Base-by-base conservation (phyloP, 352 stramenopile genomes). In the Phytophthora brassicae region DNA sequence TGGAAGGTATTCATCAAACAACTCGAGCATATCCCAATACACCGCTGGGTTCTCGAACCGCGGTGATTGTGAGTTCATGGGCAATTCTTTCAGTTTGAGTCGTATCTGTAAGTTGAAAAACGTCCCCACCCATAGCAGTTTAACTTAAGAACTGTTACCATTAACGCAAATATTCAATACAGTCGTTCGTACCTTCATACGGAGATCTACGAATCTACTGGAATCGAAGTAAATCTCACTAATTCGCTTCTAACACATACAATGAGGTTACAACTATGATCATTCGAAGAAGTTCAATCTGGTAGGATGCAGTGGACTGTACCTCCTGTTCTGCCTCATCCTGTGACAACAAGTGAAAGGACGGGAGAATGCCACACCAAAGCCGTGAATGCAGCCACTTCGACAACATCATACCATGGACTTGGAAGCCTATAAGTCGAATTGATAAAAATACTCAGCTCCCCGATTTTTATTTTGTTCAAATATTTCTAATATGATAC, bases 41-140 rank as follows among this genome's bases (percentile, higher is more conserved):
- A 49, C 26, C 4, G 51, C 48, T 13, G 41, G 41, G 8, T 52
- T 60, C 12, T 2, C 46, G 31, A 22, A 13, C 19, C 22, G 47
- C 0, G 67, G 51, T 3, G 55, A 66, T 13, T 79, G 71, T 4
- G 73, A 66, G 45, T 69, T 69, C 3, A 57, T 9, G 7, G 77
- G 68, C 24, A 70, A 68, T 41, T 90, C 81, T 39, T 66, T 74
- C 6, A 90, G 61, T 51, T 84, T 84, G 28, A 87, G 60, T 36
- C 75, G 67, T 36, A 82, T 79, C 72, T 81, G 26, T 7, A 39
- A 39, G 3, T 17, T 19, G 24, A 19, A 11, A 26, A 11, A n/a
- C n/a, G n/a, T n/a, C n/a, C n/a, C n/a, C n/a, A n/a, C n/a, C n/a
- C n/a, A n/a, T n/a, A n/a, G n/a, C n/a, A n/a, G n/a, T n/a, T n/a